phyloP scores from a whole-genome alignment of 1,284 basidiomycete species.

The Irpex sp. region DNA sequence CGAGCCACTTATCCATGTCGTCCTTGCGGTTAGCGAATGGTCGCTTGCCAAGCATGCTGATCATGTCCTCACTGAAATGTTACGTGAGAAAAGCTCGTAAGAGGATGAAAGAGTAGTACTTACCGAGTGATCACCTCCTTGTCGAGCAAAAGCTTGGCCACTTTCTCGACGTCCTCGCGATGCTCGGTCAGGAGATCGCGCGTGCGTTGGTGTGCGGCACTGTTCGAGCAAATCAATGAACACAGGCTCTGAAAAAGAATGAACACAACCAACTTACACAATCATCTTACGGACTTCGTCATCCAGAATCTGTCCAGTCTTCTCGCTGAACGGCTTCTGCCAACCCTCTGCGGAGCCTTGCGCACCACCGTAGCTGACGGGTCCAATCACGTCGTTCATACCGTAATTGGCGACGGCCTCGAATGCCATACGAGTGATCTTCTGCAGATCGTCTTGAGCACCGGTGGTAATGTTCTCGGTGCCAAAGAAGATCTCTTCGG shows the following conservation, averaged over 20 bases:
- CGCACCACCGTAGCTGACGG: slow-evolving; percentile 90
- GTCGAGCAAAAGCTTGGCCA: slow-evolving; percentile 85
- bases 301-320: slow-evolving; percentile 93
- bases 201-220: slow-evolving; percentile 83
- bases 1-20: slow-evolving; percentile 94
- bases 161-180: slow-evolving; percentile 89
- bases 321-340: slow-evolving; percentile 98
- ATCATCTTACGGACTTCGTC: slow-evolving; percentile 95
- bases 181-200: slow-evolving; percentile 81
- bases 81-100: slow-evolving; percentile 10
- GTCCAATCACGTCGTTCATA: slow-evolving; percentile 94
- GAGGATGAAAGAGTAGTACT: slow-evolving; percentile 15
- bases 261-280: slow-evolving; percentile 40
- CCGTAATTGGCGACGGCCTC: slow-evolving; percentile 94
- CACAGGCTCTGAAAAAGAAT: not conserved
- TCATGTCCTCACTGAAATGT: slow-evolving; percentile 76
- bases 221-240: slow-evolving; percentile 22
- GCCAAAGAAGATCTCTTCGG: slow-evolving; percentile 98
- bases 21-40: slow-evolving; percentile 79
- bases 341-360: slow-evolving; percentile 84
- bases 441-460: slow-evolving; percentile 96
- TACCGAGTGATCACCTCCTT: slow-evolving; percentile 95
- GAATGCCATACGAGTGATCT: slow-evolving; percentile 97
- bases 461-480: slow-evolving; percentile 93
- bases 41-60: slow-evolving; percentile 78